A percentile compares a stretch with the other conserved stretches of the same genome.
Conservation (phyloP, 2,329 filamentous ascomycete species). For the Aureobasidium leucospermi region DNA sequence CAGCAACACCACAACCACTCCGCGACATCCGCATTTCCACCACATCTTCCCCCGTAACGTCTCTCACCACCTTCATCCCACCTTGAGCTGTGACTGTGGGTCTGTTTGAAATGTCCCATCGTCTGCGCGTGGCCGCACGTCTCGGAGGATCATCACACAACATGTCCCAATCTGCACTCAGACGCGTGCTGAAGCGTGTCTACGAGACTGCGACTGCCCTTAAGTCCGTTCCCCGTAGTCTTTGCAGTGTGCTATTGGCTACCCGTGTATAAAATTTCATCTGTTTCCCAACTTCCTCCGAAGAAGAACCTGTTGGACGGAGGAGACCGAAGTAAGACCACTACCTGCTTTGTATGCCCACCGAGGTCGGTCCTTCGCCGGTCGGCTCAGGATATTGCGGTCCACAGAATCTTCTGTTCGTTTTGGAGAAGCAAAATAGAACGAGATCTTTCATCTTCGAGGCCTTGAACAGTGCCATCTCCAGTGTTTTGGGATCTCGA, state of each 20-base stretch:
- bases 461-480: background rate
- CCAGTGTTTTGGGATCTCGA: background rate
- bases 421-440: background rate
- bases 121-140: slow-evolving; percentile 8
- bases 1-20: background rate
- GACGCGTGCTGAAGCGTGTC: background rate
- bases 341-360: background rate
- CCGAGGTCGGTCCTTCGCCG: slow-evolving; percentile 14
- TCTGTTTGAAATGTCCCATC: background rate
- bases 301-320: slow-evolving; percentile 6
- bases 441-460: background rate
- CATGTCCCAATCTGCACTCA: background rate
- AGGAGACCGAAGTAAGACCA: slow-evolving; percentile 13
- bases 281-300: background rate
- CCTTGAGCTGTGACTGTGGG: slow-evolving; percentile 1
- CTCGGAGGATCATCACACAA: slow-evolving; percentile 6
- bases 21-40: slow-evolving; percentile 6
- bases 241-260: slow-evolving; percentile 1
- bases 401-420: background rate
- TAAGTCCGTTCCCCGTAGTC: background rate
- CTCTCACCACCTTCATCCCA: slow-evolving; percentile 7
- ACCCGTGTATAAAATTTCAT: background rate
- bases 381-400: background rate
- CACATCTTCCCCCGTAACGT: slow-evolving; percentile 1
- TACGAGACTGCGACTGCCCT: background rate